Conservation (phyloP, 129 eudicot genomes). For the Pseudognaphalium luteoalbum region DNA sequence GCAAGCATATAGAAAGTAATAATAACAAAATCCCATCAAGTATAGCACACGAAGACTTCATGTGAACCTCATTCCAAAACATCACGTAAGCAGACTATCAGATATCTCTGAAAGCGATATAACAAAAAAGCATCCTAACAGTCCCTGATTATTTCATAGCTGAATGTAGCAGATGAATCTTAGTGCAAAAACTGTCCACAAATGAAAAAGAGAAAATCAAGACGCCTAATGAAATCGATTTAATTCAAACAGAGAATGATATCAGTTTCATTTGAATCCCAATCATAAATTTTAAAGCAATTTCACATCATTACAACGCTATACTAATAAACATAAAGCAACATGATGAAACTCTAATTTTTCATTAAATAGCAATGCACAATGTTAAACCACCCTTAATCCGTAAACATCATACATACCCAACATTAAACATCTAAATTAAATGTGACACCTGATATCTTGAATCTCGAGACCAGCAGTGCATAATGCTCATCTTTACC, state of each 20-base stretch:
- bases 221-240: not conserved
- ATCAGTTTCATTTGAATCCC: not conserved
- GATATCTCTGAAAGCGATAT: slow-evolving; percentile 95
- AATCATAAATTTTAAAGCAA: not conserved
- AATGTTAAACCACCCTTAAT: not conserved
- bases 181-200: slow-evolving; percentile 57
- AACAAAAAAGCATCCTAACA: slow-evolving; percentile 96
- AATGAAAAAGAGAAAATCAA: not conserved
- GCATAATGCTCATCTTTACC: not conserved
- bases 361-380: not conserved
- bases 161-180: slow-evolving; percentile 78
- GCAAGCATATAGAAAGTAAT: no score
- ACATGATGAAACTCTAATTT: not conserved
- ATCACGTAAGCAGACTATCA: slow-evolving; percentile 87
- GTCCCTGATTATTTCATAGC: slow-evolving; percentile 76
- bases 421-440: not conserved
- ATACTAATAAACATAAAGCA: not conserved
- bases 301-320: not conserved
- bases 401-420: not conserved
- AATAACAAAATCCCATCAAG: no score
- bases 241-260: not conserved
- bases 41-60: not conserved
- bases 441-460: not conserved
- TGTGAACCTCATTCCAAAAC: not conserved
- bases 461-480: not conserved